These are phyloP conservation scores for Emydomyces testavorans DNA, from an alignment of 2,329 filamentous ascomycete species.

Conservation along the genomic window DNA sequence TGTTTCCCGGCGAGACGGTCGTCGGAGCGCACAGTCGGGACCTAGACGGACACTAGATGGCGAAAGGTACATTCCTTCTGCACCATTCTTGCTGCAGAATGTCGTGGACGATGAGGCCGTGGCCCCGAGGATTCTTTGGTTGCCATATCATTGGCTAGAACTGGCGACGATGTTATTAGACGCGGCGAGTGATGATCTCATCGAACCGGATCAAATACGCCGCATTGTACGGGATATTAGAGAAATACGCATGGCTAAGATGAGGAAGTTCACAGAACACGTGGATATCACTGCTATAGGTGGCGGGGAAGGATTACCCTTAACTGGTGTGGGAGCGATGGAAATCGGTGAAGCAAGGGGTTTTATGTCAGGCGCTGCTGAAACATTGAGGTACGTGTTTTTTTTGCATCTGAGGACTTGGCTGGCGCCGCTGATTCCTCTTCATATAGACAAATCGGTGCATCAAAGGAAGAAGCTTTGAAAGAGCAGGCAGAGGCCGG, in stretches of 20 bases:
- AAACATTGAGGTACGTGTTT: conserved; percentile 55
- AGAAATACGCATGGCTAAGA: conserved; percentile 81
- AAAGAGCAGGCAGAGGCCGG: conserved; percentile 66
- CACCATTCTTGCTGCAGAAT: conserved; percentile 69
- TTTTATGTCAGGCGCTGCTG: conserved; percentile 75
- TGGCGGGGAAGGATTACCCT: conserved; percentile 58
- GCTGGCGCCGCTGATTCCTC: background rate
- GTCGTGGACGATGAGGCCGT: conserved; percentile 42
- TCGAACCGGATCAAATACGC: conserved; percentile 59
- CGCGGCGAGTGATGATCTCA: conserved; percentile 72
- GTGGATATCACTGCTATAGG: conserved; percentile 47
- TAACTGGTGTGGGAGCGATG: conserved; percentile 80
- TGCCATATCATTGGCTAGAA: conserved; percentile 96
- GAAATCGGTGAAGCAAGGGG: conserved; percentile 78
- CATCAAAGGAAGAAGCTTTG: conserved; percentile 64
- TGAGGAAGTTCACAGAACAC: conserved; percentile 60
- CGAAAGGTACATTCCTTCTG: conserved; percentile 38
- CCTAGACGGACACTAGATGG: conserved; percentile 30
- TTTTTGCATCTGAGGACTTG: background rate
- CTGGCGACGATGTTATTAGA: conserved; percentile 77
- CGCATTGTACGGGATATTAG: conserved; percentile 67
- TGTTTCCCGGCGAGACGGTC: conserved; percentile 22
- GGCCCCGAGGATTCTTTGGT: conserved; percentile 30
- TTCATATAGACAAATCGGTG: conserved; percentile 57
- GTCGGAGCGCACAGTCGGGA: conserved; percentile 19